phyloP scores from a whole-genome alignment of 768 basidiomycete genomes.

The Boletus edulis region DNA sequence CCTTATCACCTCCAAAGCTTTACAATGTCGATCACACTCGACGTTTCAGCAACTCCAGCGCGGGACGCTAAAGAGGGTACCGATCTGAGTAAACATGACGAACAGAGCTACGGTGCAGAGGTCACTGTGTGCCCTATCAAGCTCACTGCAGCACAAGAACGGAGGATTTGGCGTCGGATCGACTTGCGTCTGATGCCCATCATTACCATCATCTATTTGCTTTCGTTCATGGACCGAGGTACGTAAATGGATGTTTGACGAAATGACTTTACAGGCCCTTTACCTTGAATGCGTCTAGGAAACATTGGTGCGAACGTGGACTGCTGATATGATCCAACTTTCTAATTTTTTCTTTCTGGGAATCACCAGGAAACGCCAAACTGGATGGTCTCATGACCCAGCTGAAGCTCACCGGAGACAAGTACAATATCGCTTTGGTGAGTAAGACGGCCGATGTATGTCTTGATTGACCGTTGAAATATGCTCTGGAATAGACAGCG shows the following conservation, averaged over 20 bases:
- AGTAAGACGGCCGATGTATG: neutral
- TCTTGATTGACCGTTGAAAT: neutral
- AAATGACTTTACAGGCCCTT: neutral
- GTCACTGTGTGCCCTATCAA: neutral
- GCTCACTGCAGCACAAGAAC: neutral
- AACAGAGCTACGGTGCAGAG: neutral
- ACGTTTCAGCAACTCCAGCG: neutral
- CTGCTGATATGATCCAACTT: neutral
- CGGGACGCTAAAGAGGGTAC: neutral
- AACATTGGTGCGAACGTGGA: neutral
- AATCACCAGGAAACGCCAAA: neutral
- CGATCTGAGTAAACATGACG: neutral
- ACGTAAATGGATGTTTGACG: neutral
- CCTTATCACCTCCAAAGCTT: no score
- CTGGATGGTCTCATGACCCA: conserved; percentile 1
- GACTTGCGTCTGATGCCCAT: conserved; percentile 3
- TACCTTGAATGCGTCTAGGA: neutral
- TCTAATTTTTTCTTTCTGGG: neutral
- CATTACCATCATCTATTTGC: conserved; percentile 1
- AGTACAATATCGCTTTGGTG: conserved; percentile 1
- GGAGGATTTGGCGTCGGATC: neutral
- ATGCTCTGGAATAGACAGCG: neutral
- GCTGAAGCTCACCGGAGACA: neutral
- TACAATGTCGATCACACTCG: neutral
- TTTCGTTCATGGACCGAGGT: conserved; percentile 4